Percentiles rank a stretch among this genome's conserved stretches.
Evolutionary conservation across 352 stramenopile species (phyloP).

Genomic region (Globisporangium spinosum): DNA sequence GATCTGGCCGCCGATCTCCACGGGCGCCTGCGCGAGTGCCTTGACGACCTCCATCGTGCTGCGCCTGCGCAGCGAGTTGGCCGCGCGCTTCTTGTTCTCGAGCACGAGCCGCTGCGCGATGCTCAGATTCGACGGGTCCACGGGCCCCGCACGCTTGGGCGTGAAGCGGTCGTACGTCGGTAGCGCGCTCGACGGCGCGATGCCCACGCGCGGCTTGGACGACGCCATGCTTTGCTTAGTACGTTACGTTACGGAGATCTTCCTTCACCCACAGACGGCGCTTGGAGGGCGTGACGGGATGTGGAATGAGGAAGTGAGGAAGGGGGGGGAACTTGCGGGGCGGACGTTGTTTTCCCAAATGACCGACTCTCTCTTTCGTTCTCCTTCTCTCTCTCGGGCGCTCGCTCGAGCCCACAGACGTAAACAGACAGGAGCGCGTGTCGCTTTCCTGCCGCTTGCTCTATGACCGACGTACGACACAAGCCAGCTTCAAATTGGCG

Average conservation of each 20-base stretch:
- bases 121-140: slow-evolving; percentile 62
- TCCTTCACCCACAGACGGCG: not conserved
- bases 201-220: slow-evolving; percentile 47
- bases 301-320: not conserved
- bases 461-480: slow-evolving; percentile 12
- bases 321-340: slow-evolving; percentile 4
- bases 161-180: slow-evolving; percentile 82
- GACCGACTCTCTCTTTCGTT: not conserved
- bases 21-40: slow-evolving; percentile 58
- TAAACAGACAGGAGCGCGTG: slow-evolving; percentile 6
- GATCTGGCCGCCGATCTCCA: slow-evolving; percentile 79
- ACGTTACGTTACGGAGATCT: not conserved
- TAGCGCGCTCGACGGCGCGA: slow-evolving; percentile 62
- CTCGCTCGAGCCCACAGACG: not conserved
- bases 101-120: slow-evolving; percentile 81
- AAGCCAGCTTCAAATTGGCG: slow-evolving; percentile 16
- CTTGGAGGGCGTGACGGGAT: not conserved
- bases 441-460: slow-evolving; percentile 4
- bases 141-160: slow-evolving; percentile 43
- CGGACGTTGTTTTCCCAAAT: slow-evolving; percentile 18
- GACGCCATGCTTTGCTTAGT: slow-evolving; percentile 11
- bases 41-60: slow-evolving; percentile 70
- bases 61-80: slow-evolving; percentile 56
- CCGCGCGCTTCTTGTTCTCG: slow-evolving; percentile 77
- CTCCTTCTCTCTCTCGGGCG: not conserved